These are phyloP conservation scores for Talaromyces stipitatus DNA, from an alignment of 495 filamentous ascomycete genomes.

Conservation along the genomic window DNA sequence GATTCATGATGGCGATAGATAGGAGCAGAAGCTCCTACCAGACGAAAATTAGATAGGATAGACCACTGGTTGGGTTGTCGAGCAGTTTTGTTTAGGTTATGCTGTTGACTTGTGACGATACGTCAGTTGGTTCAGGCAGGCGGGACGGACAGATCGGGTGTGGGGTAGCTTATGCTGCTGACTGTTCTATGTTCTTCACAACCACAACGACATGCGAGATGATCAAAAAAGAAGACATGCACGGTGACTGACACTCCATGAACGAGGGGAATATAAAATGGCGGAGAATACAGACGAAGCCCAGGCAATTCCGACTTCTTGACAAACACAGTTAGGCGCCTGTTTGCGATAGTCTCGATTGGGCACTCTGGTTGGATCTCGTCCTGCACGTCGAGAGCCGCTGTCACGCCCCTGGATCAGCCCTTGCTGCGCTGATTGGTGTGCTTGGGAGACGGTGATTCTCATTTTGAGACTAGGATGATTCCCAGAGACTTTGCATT, in stretches of 20 bases:
- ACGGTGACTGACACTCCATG: no score
- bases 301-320: no score
- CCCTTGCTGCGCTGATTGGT: not conserved
- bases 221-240: not conserved
- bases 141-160: not conserved
- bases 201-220: not conserved
- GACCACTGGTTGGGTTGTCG: not conserved
- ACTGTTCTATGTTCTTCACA: not conserved
- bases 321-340: constrained; percentile 4
- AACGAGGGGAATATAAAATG: no score
- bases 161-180: constrained; percentile 2
- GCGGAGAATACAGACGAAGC: no score
- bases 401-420: constrained; percentile 7
- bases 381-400: constrained; percentile 7
- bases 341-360: not conserved
- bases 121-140: constrained; percentile 3
- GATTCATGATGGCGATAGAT: constrained; percentile 47
- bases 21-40: constrained; percentile 40
- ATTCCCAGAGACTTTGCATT: not conserved
- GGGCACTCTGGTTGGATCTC: constrained; percentile 2
- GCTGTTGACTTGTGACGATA: constrained; percentile 1
- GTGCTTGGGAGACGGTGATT: not conserved
- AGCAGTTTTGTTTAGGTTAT: not conserved
- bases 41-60: constrained; percentile 3
- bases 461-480: no score